A percentile compares a stretch with the other conserved stretches of the same genome.
Evolutionary conservation across 352 stramenopile genomes (phyloP).

Genomic region (Blastocystis sp.): DNA sequence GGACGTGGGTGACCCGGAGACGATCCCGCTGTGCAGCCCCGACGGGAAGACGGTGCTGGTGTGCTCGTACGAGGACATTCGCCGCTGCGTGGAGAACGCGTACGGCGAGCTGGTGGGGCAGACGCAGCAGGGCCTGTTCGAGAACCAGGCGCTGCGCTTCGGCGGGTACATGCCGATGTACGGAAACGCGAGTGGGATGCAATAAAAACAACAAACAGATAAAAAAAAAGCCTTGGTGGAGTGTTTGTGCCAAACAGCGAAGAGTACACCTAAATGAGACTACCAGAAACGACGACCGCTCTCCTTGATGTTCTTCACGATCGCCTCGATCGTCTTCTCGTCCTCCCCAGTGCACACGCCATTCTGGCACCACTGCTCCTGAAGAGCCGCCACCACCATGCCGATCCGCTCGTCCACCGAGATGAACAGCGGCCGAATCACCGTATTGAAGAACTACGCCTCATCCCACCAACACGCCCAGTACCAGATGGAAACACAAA

Average conservation of each 20-base stretch:
- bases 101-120: slow-evolving; percentile 74
- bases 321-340: slow-evolving; percentile 44
- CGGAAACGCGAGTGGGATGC: too few species aligned
- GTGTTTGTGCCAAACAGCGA: slow-evolving; percentile 27
- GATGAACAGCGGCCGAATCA: slow-evolving; percentile 34
- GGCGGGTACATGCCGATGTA: too few species aligned
- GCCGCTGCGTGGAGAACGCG: slow-evolving; percentile 76
- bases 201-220: too few species aligned
- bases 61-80: slow-evolving; percentile 80
- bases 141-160: too few species aligned
- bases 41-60: slow-evolving; percentile 82
- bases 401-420: slow-evolving; percentile 39
- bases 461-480: neutral
- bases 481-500: slow-evolving; percentile 25
- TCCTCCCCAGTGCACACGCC: slow-evolving; percentile 19
- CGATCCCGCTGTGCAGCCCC: slow-evolving; percentile 79
- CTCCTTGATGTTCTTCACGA: slow-evolving; percentile 59
- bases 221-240: neutral
- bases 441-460: slow-evolving; percentile 13
- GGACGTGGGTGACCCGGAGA: slow-evolving; percentile 79
- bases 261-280: slow-evolving; percentile 59
- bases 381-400: slow-evolving; percentile 17
- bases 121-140: too few species aligned
- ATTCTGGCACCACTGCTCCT: slow-evolving; percentile 28
- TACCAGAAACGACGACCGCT: slow-evolving; percentile 51